Base-by-base conservation (phyloP, 164 flowering plant genomes). In the Platanus orientalis region DNA sequence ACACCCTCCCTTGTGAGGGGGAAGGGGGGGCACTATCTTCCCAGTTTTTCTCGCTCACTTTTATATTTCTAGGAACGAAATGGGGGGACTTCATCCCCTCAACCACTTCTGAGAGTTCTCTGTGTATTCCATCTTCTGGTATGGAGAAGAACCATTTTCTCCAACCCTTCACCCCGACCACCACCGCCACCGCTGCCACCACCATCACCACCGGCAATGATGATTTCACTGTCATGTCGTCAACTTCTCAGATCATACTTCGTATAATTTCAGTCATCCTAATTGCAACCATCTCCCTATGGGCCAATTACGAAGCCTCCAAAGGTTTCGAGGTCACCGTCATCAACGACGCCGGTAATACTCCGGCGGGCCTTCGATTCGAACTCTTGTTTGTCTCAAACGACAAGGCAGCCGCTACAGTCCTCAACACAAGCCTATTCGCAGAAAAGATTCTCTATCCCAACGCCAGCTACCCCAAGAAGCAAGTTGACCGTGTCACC, bases 301-400 rank as follows among this genome's bases (percentile, higher is more conserved):
- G 83, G 84, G 92, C 86, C 16, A 80, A 72, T 60, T 55, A 68
- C 17, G 87, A 81, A 71, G 85, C 83, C 2, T 84, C 92, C 34
- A 83, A 79, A 75, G 84, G 84, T 24, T 81, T 81, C 56, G 64
- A 68, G 5, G 59, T 87, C 58, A 64, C 63, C 58, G 54, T 87
- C 54, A 6, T 68, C 60, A 82, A 83, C 65, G 76, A 68, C 25
- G 67, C 69, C 62, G 49, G 14, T 26, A 52, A 70, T 42, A 61
- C 83, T 1, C 34, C 73, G 0, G 57, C 66, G 6, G 80, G 76
- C 3, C 68, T 50, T 10, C 75, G 76, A 21, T 83, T 87, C 72
- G 16, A 39, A 9, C 80, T 77, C 58, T 62, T 81, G 20, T 84
- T 75, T 69, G 68, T 73, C 28, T 80, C 92, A 25, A 69, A 84